These are phyloP conservation scores for Pseudogymnoascus destructans DNA, from an alignment of 2,329 filamentous ascomycete species.

Conservation along the genomic window DNA sequence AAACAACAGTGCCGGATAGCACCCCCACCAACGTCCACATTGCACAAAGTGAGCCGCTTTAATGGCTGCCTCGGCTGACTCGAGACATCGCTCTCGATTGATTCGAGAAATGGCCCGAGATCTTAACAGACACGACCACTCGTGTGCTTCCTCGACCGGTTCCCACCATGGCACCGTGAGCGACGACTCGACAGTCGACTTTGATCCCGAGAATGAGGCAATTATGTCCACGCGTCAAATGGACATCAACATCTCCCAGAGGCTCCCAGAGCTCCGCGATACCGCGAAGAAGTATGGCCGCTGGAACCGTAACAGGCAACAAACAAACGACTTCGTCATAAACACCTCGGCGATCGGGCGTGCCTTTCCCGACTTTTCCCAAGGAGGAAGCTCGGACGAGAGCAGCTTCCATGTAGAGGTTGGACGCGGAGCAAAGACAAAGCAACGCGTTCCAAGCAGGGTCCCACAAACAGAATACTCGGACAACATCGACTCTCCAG, in stretches of 20 bases:
- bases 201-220: conserved; percentile 19
- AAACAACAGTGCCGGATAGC: neutral
- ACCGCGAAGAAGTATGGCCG: conserved; percentile 26
- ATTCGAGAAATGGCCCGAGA: conserved; percentile 18
- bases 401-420: conserved; percentile 37
- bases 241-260: conserved; percentile 14
- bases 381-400: conserved; percentile 30
- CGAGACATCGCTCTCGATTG: conserved; percentile 13
- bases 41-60: conserved; percentile 1
- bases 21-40: neutral
- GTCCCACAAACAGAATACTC: conserved; percentile 32
- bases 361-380: conserved; percentile 36
- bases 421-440: conserved; percentile 32
- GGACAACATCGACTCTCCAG: conserved; percentile 29
- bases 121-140: conserved; percentile 14
- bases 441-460: conserved; percentile 15
- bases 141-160: conserved; percentile 19
- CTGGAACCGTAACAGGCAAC: conserved; percentile 24
- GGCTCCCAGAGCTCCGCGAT: conserved; percentile 22
- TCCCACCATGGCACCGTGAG: conserved; percentile 24
- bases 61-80: conserved; percentile 12
- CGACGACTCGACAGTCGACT: conserved; percentile 17
- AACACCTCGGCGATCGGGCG: conserved; percentile 31
- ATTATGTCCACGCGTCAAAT: conserved; percentile 18
- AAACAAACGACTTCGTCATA: conserved; percentile 28